These are phyloP conservation scores for Pythium pectinolyticum DNA, from an alignment of 352 stramenopile genomes.

Conservation along the genomic window DNA sequence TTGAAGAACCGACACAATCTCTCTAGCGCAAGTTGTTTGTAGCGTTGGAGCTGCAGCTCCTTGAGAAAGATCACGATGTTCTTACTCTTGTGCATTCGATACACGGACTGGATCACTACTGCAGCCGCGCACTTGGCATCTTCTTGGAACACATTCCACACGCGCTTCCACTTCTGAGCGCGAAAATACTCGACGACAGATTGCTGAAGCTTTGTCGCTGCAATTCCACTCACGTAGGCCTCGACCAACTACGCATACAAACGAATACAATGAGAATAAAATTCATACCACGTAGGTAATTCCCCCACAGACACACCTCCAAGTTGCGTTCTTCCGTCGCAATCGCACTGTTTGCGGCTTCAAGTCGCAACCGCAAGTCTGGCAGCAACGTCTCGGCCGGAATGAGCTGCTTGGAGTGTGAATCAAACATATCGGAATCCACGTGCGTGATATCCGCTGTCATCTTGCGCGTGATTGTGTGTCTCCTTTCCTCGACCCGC, in stretches of 20 bases:
- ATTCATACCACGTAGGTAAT: not conserved
- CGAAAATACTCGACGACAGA: slow-evolving; percentile 38
- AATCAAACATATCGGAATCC: slow-evolving; percentile 68
- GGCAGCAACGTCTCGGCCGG: slow-evolving; percentile 47
- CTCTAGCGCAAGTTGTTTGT: slow-evolving; percentile 29
- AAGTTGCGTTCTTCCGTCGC: slow-evolving; percentile 44
- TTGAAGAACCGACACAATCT: slow-evolving; percentile 37
- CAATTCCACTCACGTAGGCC: slow-evolving; percentile 43
- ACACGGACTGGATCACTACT: slow-evolving; percentile 46
- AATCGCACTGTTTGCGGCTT: slow-evolving; percentile 45
- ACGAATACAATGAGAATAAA: not conserved
- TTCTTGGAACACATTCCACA: slow-evolving; percentile 40
- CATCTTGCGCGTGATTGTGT: not conserved
- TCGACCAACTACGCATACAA: slow-evolving; percentile 52
- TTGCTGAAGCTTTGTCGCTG: slow-evolving; percentile 43
- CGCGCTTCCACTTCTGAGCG: slow-evolving; percentile 38
- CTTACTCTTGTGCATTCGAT: slow-evolving; percentile 38
- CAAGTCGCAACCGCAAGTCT: slow-evolving; percentile 37
- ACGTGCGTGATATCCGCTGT: slow-evolving; percentile 37
- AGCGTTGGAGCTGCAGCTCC: slow-evolving; percentile 19
- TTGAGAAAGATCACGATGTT: slow-evolving; percentile 29
- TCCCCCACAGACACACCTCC: slow-evolving; percentile 32
- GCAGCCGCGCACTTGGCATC: slow-evolving; percentile 41
- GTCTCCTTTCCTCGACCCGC: slow-evolving; percentile 41
- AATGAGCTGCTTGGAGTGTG: slow-evolving; percentile 67